A percentile compares a stretch with the other conserved stretches of the same genome.
These are phyloP conservation scores for Sporothrix mexicana DNA, from an alignment of 2,329 filamentous ascomycete genomes.

Conservation along the genomic window DNA sequence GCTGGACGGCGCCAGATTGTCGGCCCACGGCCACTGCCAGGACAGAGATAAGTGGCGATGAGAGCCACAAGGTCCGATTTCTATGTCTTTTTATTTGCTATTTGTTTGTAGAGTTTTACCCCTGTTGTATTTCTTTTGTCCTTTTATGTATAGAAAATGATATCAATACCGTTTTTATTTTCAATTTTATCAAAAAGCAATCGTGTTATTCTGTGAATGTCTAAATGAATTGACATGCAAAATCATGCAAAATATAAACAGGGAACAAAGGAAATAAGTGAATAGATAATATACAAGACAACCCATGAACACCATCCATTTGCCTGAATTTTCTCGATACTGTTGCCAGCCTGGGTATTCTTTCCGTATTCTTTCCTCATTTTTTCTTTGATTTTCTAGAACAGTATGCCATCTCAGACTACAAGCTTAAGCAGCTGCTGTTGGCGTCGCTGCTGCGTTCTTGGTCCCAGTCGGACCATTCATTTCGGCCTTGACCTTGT, in stretches of 20 bases:
- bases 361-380: neutral
- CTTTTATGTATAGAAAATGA: neutral
- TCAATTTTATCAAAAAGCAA: neutral
- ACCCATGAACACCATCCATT: neutral
- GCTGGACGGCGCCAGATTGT: conserved; percentile 77
- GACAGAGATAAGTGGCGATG: conserved; percentile 37
- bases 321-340: neutral
- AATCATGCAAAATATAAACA: neutral
- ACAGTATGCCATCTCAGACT: neutral
- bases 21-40: conserved; percentile 72
- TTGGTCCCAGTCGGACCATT: conserved; percentile 18
- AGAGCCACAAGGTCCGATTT: neutral
- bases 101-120: conserved; percentile 5
- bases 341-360: conserved; percentile 18
- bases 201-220: neutral
- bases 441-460: neutral
- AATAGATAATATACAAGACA: neutral
- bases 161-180: neutral
- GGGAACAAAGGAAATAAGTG: neutral
- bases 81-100: neutral
- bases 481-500: neutral
- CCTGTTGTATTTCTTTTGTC: neutral
- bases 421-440: neutral
- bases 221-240: neutral
- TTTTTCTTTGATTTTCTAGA: neutral